phyloP scores from a whole-genome alignment of 2,329 filamentous ascomycete species.

The Whalleya microplaca region DNA sequence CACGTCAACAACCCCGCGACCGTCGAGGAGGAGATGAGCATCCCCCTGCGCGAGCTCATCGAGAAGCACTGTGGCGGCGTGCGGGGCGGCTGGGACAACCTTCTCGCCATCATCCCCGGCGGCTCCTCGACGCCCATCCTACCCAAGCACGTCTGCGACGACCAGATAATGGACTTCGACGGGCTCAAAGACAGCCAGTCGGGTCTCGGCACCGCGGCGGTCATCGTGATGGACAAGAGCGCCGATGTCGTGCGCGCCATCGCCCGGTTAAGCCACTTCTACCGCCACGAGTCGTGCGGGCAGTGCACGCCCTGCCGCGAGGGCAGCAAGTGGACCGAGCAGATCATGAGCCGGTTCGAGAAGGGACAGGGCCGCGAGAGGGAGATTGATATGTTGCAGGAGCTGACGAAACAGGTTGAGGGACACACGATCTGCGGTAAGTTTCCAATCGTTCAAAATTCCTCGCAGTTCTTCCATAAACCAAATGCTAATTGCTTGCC shows the following conservation, averaged over 20 bases:
- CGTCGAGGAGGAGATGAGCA: constrained; percentile 99
- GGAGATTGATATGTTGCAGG: constrained; percentile 99
- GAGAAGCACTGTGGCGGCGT: constrained; percentile 99
- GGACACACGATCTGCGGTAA: constrained; percentile 96
- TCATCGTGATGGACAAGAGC: constrained; percentile 99
- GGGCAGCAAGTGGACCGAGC: constrained; percentile 97
- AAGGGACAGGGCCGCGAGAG: constrained; percentile 84
- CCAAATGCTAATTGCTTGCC: constrained; percentile 36
- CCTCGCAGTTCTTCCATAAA: background rate
- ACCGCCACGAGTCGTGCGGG: constrained; percentile 96
- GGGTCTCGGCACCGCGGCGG: constrained; percentile 93
- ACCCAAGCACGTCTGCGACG: constrained; percentile 86
- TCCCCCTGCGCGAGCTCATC: constrained; percentile 92
- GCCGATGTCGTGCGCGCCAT: constrained; percentile 96
- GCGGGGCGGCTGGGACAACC: constrained; percentile 95
- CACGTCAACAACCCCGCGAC: constrained; percentile 99
- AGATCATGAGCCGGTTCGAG: constrained; percentile 98
- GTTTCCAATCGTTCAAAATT: constrained; percentile 37
- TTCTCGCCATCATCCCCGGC: constrained; percentile 92
- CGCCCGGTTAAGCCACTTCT: constrained; percentile 91
- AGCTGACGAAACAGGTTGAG: constrained; percentile 98
- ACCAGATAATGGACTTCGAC: constrained; percentile 99
- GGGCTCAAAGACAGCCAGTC: constrained; percentile 97
- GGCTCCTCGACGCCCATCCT: constrained; percentile 96
- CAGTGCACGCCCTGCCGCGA: constrained; percentile 99